phyloP scores from a whole-genome alignment of 2,329 filamentous ascomycete genomes.

The Amauroascus verrucosus region DNA sequence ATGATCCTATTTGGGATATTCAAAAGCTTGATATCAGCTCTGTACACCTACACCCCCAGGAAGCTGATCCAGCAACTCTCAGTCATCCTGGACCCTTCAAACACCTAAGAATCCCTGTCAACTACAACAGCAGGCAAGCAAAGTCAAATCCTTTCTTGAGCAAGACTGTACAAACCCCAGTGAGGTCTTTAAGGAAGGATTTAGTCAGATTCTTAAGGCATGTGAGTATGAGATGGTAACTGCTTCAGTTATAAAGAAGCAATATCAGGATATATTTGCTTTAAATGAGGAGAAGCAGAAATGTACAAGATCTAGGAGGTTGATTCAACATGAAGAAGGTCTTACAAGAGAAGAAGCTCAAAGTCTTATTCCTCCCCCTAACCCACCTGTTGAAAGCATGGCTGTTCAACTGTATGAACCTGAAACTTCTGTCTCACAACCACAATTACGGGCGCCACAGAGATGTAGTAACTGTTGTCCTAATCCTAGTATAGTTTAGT shows the following conservation, averaged over 20 bases:
- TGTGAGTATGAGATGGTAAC: not conserved
- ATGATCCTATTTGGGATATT: too few species aligned
- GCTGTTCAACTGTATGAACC: not conserved
- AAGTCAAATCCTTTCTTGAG: not conserved
- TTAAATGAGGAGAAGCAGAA: not conserved
- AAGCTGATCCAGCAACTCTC: not conserved
- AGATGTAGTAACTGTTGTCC: not conserved
- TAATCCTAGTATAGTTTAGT: not conserved
- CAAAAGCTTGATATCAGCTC: too few species aligned
- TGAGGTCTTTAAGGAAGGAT: not conserved
- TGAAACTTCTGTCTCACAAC: not conserved
- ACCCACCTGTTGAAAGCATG: not conserved
- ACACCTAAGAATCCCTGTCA: not conserved
- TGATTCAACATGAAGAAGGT: not conserved
- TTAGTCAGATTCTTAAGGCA: not conserved
- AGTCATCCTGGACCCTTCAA: not conserved
- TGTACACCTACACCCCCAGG: too few species aligned
- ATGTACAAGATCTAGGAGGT: not conserved
- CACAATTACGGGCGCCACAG: not conserved
- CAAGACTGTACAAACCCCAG: not conserved
- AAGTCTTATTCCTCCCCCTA: not conserved
- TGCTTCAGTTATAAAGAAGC: not conserved
- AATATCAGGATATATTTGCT: not conserved
- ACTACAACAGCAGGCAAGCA: not conserved
- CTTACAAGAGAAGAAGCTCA: slow-evolving; percentile 11